Base-by-base conservation (phyloP, 2,329 filamentous ascomycete genomes). In the Magnaporthiopsis rhizophila region DNA sequence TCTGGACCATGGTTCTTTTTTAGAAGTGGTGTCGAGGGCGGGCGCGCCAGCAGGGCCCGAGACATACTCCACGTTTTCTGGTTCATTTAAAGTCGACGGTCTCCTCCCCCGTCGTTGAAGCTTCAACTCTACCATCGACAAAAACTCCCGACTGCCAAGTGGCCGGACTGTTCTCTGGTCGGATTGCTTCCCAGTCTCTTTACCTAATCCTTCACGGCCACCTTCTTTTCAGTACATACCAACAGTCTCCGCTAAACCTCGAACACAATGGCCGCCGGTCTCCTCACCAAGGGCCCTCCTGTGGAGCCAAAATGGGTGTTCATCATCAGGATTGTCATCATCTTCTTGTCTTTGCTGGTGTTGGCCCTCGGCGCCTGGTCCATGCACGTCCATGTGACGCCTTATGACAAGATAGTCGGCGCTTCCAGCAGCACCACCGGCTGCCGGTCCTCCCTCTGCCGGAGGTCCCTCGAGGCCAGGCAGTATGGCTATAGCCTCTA, bases 291-390 rank as follows among this genome's bases (percentile, higher is more conserved):
- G 58, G 58, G 58, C 1, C 58, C 58, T 15, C 28, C 30, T 2
- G 30, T n/a, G 21, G 32, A 32, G 26, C 30, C 58, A 15, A 60
- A 60, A 15, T 60, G 58, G 58, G 58, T 60, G 30, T 60, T 60
- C 58, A 3, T 60, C 58, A 12, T 60, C 21, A 32, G 58, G 6
- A 60, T 60, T 15, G 58, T 30, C 28, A 21, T 60, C 58, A 32
- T 60, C 6, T 5, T 18, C 28, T 36, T 60, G 26, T 32, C 58
- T 13, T 4, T 36, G 13, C 58, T 60, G 3, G 58, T 60, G 3
- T 18, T 60, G 28, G 58, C 58, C 28, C 58, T 60, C n/a, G 18
- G 30, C 18, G 58, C 58, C 58, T 60, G 58, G 58, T 32, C 26
- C 28, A 36, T 36, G 21, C 58, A 60, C 32, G 26, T 60, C 28